Evolutionary conservation across 805 yeast genomes (phyloP).

Genomic region (Saturnispora quitensis): DNA sequence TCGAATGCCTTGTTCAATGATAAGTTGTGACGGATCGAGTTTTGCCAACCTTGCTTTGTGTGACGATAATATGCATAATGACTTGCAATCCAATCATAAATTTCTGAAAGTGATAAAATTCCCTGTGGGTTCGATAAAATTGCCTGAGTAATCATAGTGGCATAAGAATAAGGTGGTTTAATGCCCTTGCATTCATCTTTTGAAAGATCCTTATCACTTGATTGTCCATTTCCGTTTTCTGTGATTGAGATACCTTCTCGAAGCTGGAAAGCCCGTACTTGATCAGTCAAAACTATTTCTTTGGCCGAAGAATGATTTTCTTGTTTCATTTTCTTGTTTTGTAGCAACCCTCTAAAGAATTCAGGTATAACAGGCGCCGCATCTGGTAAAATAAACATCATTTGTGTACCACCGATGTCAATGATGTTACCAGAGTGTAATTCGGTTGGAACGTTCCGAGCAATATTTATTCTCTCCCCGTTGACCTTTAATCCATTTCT

Average conservation of each 20-base stretch:
- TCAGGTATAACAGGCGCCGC: slow-evolving; percentile 61
- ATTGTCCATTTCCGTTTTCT: slow-evolving; percentile 8
- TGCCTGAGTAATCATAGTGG: slow-evolving; percentile 98
- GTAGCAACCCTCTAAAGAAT: slow-evolving; percentile 33
- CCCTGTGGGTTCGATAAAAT: slow-evolving; percentile 83
- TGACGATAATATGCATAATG: slow-evolving; percentile 88
- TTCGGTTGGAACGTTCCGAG: slow-evolving; percentile 36
- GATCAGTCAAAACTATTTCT: slow-evolving; percentile 5
- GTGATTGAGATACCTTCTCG: slow-evolving; percentile 8
- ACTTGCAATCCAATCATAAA: slow-evolving; percentile 80
- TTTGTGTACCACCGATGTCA: slow-evolving; percentile 95
- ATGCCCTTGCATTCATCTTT: slow-evolving; percentile 84
- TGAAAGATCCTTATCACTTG: slow-evolving; percentile 51
- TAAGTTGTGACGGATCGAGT: slow-evolving; percentile 90
- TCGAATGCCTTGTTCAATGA: slow-evolving; percentile 95
- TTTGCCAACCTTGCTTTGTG: slow-evolving; percentile 97
- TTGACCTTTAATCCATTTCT: slow-evolving; percentile 92
- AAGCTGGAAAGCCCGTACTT: slow-evolving; percentile 39
- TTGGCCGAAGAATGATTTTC: neutral
- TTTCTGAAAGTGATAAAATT: slow-evolving; percentile 80
- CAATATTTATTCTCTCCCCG: slow-evolving; percentile 40
- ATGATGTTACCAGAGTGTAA: slow-evolving; percentile 81
- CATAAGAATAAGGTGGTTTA: slow-evolving; percentile 95
- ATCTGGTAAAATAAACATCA: slow-evolving; percentile 97
- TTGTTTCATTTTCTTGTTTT: slow-evolving; percentile 16